Evolutionary conservation across 164 flowering plant genomes (phyloP).

Genomic region (Tetrastigma voinierianum): DNA sequence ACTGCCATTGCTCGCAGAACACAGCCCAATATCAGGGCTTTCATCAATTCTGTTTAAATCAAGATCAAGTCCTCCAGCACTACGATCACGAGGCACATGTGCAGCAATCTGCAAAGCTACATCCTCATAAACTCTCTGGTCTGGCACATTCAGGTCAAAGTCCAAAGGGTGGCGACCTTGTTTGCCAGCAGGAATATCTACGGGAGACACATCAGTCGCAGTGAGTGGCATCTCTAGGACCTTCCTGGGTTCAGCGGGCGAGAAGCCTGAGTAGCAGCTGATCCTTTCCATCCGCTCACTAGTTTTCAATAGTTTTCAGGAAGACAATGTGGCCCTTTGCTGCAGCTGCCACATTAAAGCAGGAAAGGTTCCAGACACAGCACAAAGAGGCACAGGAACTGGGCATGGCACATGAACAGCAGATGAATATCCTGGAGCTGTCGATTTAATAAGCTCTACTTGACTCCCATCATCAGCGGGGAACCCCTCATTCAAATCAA

Average conservation of each 20-base stretch:
- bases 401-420: constrained; percentile 35
- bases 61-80: constrained; percentile 74
- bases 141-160: constrained; percentile 82
- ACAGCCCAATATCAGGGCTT: constrained; percentile 46
- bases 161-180: constrained; percentile 55
- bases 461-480: constrained; percentile 61
- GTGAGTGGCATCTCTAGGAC: constrained; percentile 35
- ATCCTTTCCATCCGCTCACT: constrained; percentile 94
- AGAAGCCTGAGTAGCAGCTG: constrained; percentile 98
- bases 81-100: constrained; percentile 14
- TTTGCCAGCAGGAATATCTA: constrained; percentile 35
- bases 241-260: constrained; percentile 95
- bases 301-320: constrained; percentile 58
- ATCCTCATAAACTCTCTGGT: constrained; percentile 67
- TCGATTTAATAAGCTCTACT: constrained; percentile 33
- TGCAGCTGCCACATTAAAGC: constrained; percentile 81
- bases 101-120: constrained; percentile 26
- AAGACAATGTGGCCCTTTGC: constrained; percentile 87
- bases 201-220: constrained; percentile 12
- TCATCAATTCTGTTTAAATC: constrained; percentile 82
- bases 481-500: constrained; percentile 92
- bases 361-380: constrained; percentile 39
- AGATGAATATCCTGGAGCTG: constrained; percentile 26
- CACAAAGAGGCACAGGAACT: constrained; percentile 38
- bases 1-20: constrained; percentile 24